Percentiles rank a stretch among this genome's conserved stretches.
Conservation (phyloP, 441 rosid genomes). For the Pelargonium australe region DNA sequence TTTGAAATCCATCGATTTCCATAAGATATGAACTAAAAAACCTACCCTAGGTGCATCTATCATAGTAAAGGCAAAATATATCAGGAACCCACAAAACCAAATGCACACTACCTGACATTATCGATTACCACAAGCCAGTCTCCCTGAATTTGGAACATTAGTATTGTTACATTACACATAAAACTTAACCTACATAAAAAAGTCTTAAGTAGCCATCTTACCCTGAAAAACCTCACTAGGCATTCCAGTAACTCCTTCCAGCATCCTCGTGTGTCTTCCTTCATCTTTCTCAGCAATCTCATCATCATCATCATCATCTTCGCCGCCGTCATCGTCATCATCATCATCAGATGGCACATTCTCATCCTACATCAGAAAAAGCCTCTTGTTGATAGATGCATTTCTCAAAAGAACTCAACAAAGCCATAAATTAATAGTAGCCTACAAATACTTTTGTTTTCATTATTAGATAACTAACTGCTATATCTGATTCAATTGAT, state of each 20-base stretch:
- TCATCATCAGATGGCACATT: slow-evolving; percentile 61
- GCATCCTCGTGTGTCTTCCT: slow-evolving; percentile 64
- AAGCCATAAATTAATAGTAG: neutral
- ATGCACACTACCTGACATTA: too few relatives aligned
- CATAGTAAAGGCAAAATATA: too few relatives aligned
- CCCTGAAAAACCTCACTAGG: slow-evolving; percentile 54
- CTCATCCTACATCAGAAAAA: slow-evolving; percentile 53
- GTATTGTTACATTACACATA: neutral
- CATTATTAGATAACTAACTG: neutral
- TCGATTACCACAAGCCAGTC: too few relatives aligned
- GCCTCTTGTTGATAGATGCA: too few relatives aligned
- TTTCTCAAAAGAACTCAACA: neutral
- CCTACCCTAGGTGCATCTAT: too few relatives aligned
- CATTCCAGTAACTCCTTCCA: slow-evolving; percentile 77
- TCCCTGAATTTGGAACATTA: too few relatives aligned
- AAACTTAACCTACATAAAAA: slow-evolving; percentile 15
- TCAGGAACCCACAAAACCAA: too few relatives aligned
- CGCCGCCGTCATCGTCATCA: slow-evolving; percentile 22
- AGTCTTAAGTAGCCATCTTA: slow-evolving; percentile 1
- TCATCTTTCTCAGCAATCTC: slow-evolving; percentile 45
- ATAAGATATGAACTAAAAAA: too few relatives aligned
- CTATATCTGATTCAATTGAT: too few relatives aligned
- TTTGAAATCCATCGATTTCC: too few relatives aligned
- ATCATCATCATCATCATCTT: slow-evolving; percentile 20
- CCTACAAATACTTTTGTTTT: neutral